These are phyloP conservation scores for Podospora fimiseda DNA, from an alignment of 495 filamentous ascomycete genomes.

Conservation along the genomic window DNA sequence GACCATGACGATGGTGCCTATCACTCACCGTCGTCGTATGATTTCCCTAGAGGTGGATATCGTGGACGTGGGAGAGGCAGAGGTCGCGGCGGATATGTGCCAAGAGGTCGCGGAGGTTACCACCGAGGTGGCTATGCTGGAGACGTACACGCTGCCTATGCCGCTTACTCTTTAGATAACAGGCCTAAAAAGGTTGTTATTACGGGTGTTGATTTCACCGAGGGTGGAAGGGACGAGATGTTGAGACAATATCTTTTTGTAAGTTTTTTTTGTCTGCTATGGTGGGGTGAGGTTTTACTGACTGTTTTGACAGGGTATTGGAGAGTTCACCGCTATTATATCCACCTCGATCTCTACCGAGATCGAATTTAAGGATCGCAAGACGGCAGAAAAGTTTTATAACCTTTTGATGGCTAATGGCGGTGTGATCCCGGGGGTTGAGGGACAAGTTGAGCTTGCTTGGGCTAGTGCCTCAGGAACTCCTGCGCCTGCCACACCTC, in stretches of 20 bases:
- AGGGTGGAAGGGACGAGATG: conserved; percentile 68
- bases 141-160: conserved; percentile 47
- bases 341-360: conserved; percentile 53
- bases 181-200: conserved; percentile 72
- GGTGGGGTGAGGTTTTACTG: too few species aligned
- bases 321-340: conserved; percentile 75
- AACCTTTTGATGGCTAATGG: conserved; percentile 50
- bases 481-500: conserved; percentile 9
- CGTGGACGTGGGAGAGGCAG: not conserved
- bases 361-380: conserved; percentile 83
- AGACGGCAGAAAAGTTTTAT: conserved; percentile 81
- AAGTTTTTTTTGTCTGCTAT: conserved; percentile 41
- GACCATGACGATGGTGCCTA: conserved; percentile 37
- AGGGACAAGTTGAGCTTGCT: conserved; percentile 61
- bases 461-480: conserved; percentile 56
- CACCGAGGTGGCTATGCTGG: conserved; percentile 60
- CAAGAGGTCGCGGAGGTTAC: conserved; percentile 45
- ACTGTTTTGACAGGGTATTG: conserved; percentile 55
- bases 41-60: conserved; percentile 28
- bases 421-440: conserved; percentile 62
- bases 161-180: conserved; percentile 79
- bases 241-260: conserved; percentile 83
- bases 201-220: conserved; percentile 59
- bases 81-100: conserved; percentile 22
- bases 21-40: conserved; percentile 25